Evolutionary conservation across 192 early-diverging fungal species (phyloP).

Genomic region (Powellomyces hirtus): DNA sequence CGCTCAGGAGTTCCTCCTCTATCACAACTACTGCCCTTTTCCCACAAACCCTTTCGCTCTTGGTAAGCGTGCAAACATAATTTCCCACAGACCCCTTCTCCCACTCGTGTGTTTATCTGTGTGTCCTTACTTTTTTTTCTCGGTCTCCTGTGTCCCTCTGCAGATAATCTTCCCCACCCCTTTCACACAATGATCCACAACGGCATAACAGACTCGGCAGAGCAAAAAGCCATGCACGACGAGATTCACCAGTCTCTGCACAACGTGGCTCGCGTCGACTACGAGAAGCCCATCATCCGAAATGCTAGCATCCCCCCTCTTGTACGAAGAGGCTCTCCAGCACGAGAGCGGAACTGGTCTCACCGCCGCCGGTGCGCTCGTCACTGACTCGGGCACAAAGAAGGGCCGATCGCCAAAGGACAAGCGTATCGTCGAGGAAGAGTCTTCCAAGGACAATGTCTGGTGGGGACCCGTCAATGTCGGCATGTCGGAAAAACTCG

Average conservation of each 20-base stretch:
- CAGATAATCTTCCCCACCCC: too few species aligned
- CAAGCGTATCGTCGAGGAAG: slow-evolving; percentile 97
- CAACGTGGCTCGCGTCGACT: slow-evolving; percentile 75
- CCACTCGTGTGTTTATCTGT: too few species aligned
- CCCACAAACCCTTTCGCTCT: too few species aligned
- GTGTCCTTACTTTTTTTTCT: too few species aligned
- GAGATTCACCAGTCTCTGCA: slow-evolving; percentile 65
- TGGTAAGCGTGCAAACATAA: too few species aligned
- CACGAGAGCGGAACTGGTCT: slow-evolving; percentile 84
- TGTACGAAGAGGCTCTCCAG: slow-evolving; percentile 90
- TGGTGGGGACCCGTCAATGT: slow-evolving; percentile 99
- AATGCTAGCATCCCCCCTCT: slow-evolving; percentile 79
- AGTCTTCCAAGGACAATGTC: slow-evolving; percentile 77
- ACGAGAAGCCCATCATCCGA: slow-evolving; percentile 75
- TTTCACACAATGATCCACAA: too few species aligned
- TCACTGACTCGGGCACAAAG: slow-evolving; percentile 88
- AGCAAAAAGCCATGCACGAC: too few species aligned
- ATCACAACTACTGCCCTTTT: too few species aligned
- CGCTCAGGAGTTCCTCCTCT: too few species aligned
- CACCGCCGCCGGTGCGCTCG: slow-evolving; percentile 85
- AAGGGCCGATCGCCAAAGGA: slow-evolving; percentile 89
- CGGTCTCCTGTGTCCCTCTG: too few species aligned
- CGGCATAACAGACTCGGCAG: too few species aligned
- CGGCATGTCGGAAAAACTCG: slow-evolving; percentile 65
- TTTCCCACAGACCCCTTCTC: too few species aligned